phyloP scores from a whole-genome alignment of 768 basidiomycete species.

The Rubroboletus pulcherrimus region DNA sequence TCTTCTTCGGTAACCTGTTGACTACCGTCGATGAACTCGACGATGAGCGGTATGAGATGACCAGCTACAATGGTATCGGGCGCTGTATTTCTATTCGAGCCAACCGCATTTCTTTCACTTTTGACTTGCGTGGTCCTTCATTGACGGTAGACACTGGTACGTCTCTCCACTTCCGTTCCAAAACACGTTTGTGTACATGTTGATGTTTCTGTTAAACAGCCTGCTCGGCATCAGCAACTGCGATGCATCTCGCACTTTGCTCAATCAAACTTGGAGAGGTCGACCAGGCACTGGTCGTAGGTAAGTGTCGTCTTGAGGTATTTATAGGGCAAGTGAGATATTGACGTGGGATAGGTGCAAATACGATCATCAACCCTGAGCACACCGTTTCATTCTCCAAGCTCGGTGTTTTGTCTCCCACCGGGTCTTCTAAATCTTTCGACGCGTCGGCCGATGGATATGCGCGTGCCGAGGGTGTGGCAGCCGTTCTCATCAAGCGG shows the following conservation, averaged over 20 bases:
- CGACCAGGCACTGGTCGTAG: slow-evolving; percentile 43
- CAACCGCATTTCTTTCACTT: slow-evolving; percentile 33
- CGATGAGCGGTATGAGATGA: slow-evolving; percentile 27
- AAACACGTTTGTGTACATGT: background rate
- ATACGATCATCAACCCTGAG: slow-evolving; percentile 28
- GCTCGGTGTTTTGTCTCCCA: slow-evolving; percentile 33
- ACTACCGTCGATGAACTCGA: slow-evolving; percentile 27
- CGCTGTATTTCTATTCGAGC: slow-evolving; percentile 30
- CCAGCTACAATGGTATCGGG: slow-evolving; percentile 28
- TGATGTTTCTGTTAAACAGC: slow-evolving; percentile 6
- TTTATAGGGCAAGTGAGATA: background rate
- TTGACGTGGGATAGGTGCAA: slow-evolving; percentile 18
- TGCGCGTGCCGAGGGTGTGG: slow-evolving; percentile 27
- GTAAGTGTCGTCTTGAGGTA: slow-evolving; percentile 1
- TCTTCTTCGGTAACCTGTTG: slow-evolving; percentile 36
- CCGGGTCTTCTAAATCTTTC: slow-evolving; percentile 32
- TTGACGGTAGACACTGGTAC: slow-evolving; percentile 39
- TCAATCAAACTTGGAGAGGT: slow-evolving; percentile 43
- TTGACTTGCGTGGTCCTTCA: slow-evolving; percentile 45
- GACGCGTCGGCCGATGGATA: slow-evolving; percentile 34
- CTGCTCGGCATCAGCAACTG: slow-evolving; percentile 46
- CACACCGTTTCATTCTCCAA: slow-evolving; percentile 28
- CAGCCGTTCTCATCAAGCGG: slow-evolving; percentile 34
- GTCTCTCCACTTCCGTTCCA: background rate
- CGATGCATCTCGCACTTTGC: slow-evolving; percentile 46